Evolutionary conservation across 495 filamentous ascomycete genomes (phyloP), one percentile per base, ranked within the genome.

Genomic region (Neurospora sp.): DNA sequence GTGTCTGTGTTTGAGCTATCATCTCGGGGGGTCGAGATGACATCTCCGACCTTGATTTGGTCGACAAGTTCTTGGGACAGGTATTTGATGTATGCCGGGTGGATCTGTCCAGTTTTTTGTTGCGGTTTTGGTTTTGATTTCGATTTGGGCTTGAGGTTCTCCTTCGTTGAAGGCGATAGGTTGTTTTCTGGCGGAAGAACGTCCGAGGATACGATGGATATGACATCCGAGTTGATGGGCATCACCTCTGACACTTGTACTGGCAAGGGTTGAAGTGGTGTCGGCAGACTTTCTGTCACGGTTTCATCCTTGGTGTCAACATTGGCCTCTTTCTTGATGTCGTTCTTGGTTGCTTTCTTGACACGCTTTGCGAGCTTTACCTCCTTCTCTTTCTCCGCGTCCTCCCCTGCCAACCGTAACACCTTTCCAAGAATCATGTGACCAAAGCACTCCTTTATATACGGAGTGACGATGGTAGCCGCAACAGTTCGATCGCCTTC

Each of bases 401-500:
- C 41, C 4, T 75, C 75, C 1, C 76, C 70, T 5, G 79, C 75
- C 2, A 53, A 22, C 44, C 81, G 74, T 41, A 90, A 78, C 1
- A 87, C 79, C 20, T 84, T 78, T 2, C 84, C 87, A 77, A 92
- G 91, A 5, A 86, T 81, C 81, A 92, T 83, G 44, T 89, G 78
- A 11, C 86, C 84, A 74, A 94, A 94, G 71, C 86, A 87, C 22
- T 88, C 77, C 72, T 89, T 86, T 5, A 90, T 85, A 70, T 88
- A 92, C 0, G 89, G 88, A 0, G 92, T 93, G 5, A 92, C 90
- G 8, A 91, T 83, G 0, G 92, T 94, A 41, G 78, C 78, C 0
- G 72, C 41, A 20, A 48, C 71, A 4, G 70, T 11, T 20, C 74
- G n/a, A 11, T 69, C 44, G 1, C 70, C 73, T 40, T 69, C 48